Conservation (phyloP, 495 filamentous ascomycete genomes). For the Penicillium verhagenii region DNA sequence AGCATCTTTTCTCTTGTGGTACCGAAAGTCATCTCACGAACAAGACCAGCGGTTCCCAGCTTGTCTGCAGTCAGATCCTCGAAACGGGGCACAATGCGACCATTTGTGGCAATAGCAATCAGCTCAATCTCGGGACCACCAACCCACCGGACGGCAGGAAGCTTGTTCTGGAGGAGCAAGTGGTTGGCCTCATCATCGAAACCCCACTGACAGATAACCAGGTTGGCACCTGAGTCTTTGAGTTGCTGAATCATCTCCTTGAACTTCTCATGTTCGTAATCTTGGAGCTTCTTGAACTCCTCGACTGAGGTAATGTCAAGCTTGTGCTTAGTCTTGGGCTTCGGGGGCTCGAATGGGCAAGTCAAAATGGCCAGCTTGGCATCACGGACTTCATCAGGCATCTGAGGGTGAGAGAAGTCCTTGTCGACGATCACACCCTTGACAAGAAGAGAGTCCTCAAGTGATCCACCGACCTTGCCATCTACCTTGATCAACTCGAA, state of each 20-base stretch:
- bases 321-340: constrained; percentile 99
- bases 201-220: constrained; percentile 99
- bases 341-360: constrained; percentile 98
- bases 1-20: constrained; percentile 99
- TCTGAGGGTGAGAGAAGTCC: constrained; percentile 99
- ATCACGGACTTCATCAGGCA: constrained; percentile 90
- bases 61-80: constrained; percentile 90
- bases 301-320: constrained; percentile 96
- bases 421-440: constrained; percentile 99
- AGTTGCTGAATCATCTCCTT: constrained; percentile 98
- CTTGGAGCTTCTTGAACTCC: constrained; percentile 95
- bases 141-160: constrained; percentile 97
- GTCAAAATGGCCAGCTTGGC: constrained; percentile 97
- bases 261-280: constrained; percentile 93
- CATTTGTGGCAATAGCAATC: constrained; percentile 97
- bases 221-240: constrained; percentile 94
- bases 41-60: constrained; percentile 83
- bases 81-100: constrained; percentile 94
- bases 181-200: constrained; percentile 99
- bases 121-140: constrained; percentile 97
- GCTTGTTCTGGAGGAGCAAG: constrained; percentile 88
- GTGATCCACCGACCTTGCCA: constrained; percentile 90
- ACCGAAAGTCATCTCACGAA: constrained; percentile 93
- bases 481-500: constrained; percentile 99
- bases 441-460: constrained; percentile 94